A percentile compares a stretch with the other conserved stretches of the same genome.
These are phyloP conservation scores for Gossypium schwendimanii DNA, from an alignment of 441 rosid genomes.

Conservation along the genomic window DNA sequence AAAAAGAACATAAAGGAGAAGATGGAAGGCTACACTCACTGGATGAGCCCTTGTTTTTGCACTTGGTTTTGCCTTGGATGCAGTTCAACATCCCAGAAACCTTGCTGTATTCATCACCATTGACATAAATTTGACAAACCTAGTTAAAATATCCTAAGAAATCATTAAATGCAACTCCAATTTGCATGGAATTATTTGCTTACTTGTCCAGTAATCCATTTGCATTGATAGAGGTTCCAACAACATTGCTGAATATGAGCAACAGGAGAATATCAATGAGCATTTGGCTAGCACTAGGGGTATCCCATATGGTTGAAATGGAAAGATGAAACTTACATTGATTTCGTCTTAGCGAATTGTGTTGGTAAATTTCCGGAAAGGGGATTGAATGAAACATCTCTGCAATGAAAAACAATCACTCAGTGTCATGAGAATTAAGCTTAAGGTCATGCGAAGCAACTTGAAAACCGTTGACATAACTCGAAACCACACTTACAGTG, in stretches of 20 bases:
- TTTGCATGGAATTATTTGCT: neutral
- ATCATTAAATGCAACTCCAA: neutral
- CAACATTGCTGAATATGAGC: constrained; percentile 31
- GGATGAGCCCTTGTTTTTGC: constrained; percentile 31
- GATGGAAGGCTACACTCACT: constrained; percentile 28
- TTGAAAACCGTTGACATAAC: neutral
- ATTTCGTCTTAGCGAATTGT: constrained; percentile 26
- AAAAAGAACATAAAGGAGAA: neutral
- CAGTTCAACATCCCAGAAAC: constrained; percentile 36
- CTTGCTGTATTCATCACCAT: constrained; percentile 27
- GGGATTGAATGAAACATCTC: constrained; percentile 54
- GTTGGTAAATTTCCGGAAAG: constrained; percentile 41
- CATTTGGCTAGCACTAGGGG: neutral
- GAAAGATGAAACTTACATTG: constrained; percentile 31
- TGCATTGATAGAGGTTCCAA: constrained; percentile 39
- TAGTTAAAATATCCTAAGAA: neutral
- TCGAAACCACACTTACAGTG: constrained; percentile 32
- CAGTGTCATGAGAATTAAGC: neutral
- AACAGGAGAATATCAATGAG: neutral
- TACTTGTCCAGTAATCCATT: constrained; percentile 28
- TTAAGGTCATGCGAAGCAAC: neutral
- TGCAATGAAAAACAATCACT: constrained; percentile 13
- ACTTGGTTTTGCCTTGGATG: constrained; percentile 28
- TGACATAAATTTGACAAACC: neutral
- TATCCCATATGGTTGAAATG: neutral